A percentile compares a stretch with the other conserved stretches of the same genome.
Conservation (phyloP, 1,139 yeast species). For the Zygosaccharomyces sapae region DNA sequence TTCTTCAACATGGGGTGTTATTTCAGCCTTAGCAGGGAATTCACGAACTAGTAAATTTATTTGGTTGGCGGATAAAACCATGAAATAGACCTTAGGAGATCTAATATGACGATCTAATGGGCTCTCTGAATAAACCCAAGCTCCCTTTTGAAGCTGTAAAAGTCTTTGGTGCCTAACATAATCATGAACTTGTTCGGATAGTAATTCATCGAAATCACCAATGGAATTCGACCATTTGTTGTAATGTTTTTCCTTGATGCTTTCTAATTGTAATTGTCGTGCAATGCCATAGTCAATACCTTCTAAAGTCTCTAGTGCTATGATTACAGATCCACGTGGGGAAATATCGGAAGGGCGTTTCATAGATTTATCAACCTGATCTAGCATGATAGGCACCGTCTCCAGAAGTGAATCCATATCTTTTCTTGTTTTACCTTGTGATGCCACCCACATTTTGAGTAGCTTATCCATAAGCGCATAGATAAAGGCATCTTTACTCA, state of each 20-base stretch:
- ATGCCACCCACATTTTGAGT: constrained; percentile 62
- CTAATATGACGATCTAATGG: constrained; percentile 47
- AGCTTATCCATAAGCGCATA: constrained; percentile 27
- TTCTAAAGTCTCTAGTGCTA: constrained; percentile 44
- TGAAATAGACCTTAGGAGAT: constrained; percentile 47
- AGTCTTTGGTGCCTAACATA: constrained; percentile 77
- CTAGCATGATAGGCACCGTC: constrained; percentile 25
- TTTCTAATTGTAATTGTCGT: constrained; percentile 52
- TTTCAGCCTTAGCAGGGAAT: constrained; percentile 45
- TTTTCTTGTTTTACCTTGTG: constrained; percentile 51
- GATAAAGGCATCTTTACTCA: constrained; percentile 24
- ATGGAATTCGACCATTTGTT: constrained; percentile 40
- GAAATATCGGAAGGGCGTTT: constrained; percentile 15
- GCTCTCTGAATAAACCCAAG: constrained; percentile 73
- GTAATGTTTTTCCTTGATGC: constrained; percentile 39
- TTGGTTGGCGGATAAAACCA: constrained; percentile 70
- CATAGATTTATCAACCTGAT: constrained; percentile 15
- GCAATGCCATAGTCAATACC: constrained; percentile 47
- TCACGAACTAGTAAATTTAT: constrained; percentile 59
- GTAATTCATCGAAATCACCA: constrained; percentile 47
- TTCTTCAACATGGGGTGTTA: constrained; percentile 56
- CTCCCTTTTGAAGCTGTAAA: constrained; percentile 66
- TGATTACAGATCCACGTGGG: constrained; percentile 23
- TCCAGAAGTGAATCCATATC: constrained; percentile 35
- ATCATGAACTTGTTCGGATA: constrained; percentile 59